These are phyloP conservation scores for Coriolopsis trogii DNA, from an alignment of 1,284 basidiomycete species.

Conservation along the genomic window DNA sequence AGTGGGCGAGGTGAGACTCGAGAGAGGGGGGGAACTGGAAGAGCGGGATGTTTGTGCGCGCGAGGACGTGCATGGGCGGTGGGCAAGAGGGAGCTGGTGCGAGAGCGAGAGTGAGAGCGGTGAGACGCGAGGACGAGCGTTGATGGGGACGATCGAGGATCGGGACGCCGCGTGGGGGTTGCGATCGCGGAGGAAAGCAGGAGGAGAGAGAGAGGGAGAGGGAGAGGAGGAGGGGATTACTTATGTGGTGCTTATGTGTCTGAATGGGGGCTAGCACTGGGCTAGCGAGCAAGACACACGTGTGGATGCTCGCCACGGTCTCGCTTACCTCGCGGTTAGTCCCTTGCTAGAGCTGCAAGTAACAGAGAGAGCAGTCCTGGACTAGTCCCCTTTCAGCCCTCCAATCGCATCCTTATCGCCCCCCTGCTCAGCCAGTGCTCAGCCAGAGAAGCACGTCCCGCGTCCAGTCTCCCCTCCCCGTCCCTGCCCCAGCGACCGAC, in stretches of 20 bases:
- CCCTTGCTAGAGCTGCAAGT: neutral
- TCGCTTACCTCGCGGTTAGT: neutral
- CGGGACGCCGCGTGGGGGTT: constrained; percentile 1
- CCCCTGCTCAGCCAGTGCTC: neutral
- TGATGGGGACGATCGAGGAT: constrained; percentile 13
- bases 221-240: neutral
- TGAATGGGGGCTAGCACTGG: neutral
- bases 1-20: constrained; percentile 11
- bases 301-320: no score
- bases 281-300: constrained; percentile 10
- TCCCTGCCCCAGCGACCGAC: no score
- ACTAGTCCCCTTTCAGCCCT: neutral
- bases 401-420: neutral
- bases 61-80: neutral
- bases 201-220: neutral
- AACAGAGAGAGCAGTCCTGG: no score
- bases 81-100: neutral
- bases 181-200: constrained; percentile 10
- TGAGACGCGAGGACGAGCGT: neutral
- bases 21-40: constrained; percentile 21
- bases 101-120: neutral
- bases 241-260: no score
- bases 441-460: no score
- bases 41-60: constrained; percentile 15
- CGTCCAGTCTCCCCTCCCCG: neutral